Base-by-base conservation (phyloP, 371 early-diverging fungal species). In the Mycotypha africana region DNA sequence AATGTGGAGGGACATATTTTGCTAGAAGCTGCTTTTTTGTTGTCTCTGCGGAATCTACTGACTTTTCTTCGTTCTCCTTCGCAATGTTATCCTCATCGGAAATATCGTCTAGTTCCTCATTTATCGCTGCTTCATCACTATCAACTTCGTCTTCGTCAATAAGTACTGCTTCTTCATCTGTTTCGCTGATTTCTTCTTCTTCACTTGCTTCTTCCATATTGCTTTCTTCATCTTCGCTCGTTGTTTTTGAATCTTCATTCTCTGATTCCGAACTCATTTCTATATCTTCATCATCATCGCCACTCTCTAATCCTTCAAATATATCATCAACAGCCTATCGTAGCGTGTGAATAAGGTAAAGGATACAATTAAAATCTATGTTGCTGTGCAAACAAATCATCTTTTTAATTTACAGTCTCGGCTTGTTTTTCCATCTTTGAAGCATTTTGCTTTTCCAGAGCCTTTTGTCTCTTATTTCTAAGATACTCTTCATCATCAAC, bases 1-100 rank as follows among this genome's bases (percentile, higher is more conserved):
- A 73, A 47, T 93, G 89, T 35, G 97, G 96, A 17, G 97, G 97
- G 8, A 95, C 67, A 50, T 50, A 97, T 71, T 88, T 91, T 3
- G 49, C 38, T 10, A 45, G 37, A 10, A 51, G 47, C 17, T 17
- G 41, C 22, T 24, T 31, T 19, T 50, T 54, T 25, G 35, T 19
- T 3, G 30, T 16, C 20, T 46, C 38, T 4, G 21, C n/a, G 28
- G 20, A 12, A 32, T 28, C 44, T 24, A 45, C 54, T 4, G 47
- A 46, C n/a, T 42, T 48, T 12, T 38, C 45, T 41, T 52, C 46
- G 21, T 42, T 30, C 24, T 59, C 56, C 14, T 33, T 49, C 23
- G 16, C 51, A 10, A 22, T 45, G 19, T 40, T 49, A 5, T 43
- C 58, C 24, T 59, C 56, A 10, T 37, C 53, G 19, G 15, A 50